These are phyloP conservation scores for Pezicula neosporulosa DNA, from an alignment of 2,329 filamentous ascomycete species.

Conservation along the genomic window DNA sequence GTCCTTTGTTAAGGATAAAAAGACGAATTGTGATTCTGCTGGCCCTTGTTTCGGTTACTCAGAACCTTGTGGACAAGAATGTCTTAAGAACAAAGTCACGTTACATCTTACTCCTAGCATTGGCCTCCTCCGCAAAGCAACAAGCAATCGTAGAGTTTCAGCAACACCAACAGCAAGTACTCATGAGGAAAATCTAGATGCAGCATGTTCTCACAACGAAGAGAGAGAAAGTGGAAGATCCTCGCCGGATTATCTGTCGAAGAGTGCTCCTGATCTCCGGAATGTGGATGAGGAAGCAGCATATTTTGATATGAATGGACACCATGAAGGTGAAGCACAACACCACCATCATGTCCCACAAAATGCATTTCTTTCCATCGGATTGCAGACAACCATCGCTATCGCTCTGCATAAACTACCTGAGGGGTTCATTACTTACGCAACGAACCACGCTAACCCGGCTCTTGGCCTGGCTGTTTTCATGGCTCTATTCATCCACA, in stretches of 20 bases:
- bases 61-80: constrained; percentile 63
- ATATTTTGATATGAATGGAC: no score
- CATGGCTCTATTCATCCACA: constrained; percentile 94
- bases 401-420: constrained; percentile 97
- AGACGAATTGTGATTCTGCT: constrained; percentile 56
- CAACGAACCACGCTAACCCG: constrained; percentile 94
- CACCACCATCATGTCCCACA: constrained; percentile 95
- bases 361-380: constrained; percentile 90
- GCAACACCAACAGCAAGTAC: no score
- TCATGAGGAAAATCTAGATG: no score
- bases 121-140: not conserved
- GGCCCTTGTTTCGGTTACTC: constrained; percentile 63
- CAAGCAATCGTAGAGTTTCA: no score
- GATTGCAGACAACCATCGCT: constrained; percentile 92
- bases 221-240: no score
- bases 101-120: constrained; percentile 20
- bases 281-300: no score
- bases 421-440: constrained; percentile 84
- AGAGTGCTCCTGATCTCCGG: no score
- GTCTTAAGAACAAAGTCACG: constrained; percentile 53
- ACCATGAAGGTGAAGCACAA: constrained; percentile 16
- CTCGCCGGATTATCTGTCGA: no score
- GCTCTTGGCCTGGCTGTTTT: constrained; percentile 87
- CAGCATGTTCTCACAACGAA: no score
- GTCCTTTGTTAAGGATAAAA: constrained; percentile 64